phyloP scores from a whole-genome alignment of 495 filamentous ascomycete species.

The Schizothecium vesticola region DNA sequence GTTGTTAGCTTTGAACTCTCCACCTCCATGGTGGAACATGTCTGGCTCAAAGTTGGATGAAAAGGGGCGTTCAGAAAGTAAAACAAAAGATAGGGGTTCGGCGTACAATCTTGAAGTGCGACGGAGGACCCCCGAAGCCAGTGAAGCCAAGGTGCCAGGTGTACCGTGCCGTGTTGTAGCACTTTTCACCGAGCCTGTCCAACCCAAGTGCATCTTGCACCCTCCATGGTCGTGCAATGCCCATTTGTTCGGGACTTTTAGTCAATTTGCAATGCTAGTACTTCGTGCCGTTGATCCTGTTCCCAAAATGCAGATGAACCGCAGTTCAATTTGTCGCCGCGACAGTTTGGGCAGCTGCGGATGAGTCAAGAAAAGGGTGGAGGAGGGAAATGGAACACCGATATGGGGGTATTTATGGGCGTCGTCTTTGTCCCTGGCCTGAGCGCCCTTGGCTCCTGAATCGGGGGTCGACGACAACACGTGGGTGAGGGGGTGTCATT shows the following conservation, averaged over 20 bases:
- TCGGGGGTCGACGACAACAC: neutral
- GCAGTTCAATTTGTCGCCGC: neutral
- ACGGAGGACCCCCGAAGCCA: slow-evolving; percentile 64
- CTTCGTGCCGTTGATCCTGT: neutral
- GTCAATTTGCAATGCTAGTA: neutral
- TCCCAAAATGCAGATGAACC: neutral
- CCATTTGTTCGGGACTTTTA: neutral
- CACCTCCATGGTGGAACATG: no score
- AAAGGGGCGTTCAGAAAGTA: neutral
- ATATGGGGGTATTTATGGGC: neutral
- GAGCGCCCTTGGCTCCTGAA: neutral
- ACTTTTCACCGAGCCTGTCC: neutral
- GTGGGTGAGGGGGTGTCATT: neutral
- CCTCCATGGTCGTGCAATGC: neutral
- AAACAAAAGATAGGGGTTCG: neutral
- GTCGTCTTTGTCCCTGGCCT: neutral
- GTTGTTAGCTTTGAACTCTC: neutral
- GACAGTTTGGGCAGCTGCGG: neutral
- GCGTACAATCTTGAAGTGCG: slow-evolving; percentile 64
- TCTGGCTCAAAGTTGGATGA: neutral
- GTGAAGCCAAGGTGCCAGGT: slow-evolving; percentile 69
- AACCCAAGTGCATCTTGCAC: neutral
- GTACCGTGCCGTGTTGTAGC: slow-evolving; percentile 14
- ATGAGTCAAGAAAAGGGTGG: no score
- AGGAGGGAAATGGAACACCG: no score